Evolutionary conservation across 495 filamentous ascomycete genomes (phyloP), one percentile per base, ranked within the genome.

Genomic region (Xylaria sp.): DNA sequence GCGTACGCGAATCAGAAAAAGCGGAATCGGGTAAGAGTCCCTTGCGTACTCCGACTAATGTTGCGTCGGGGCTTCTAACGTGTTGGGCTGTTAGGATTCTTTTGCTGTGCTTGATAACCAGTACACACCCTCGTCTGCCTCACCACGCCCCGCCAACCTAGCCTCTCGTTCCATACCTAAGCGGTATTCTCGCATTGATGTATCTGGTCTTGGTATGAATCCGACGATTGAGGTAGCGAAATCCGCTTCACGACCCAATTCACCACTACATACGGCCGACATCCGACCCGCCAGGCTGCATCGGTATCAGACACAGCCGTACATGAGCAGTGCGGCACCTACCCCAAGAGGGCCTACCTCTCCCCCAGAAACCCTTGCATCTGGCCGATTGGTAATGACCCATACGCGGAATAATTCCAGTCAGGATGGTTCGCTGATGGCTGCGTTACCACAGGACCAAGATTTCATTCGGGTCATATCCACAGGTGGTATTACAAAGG

Each of bases 381-480:
- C 80, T 52, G 82, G 82, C 68, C 85, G 86, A 67, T 74, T 86
- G 72, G 78, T 84, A 75, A 75, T 74, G 72, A 74, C 77, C 71
- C 89, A 91, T 75, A 82, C 85, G 37, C 82, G 88, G 67, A 90
- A 90, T 64, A 90, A 90, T 74, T 89, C 89, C 41, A 95, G 92
- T 77, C 85, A 93, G 69, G 93, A 97, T 76, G 91, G 89, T 63
- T 88, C 93, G 52, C 89, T 93, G 41, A 94, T 97, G 85, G 91
- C 92, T 41, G 87, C 90, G 66, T 84, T 97, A 65, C 94, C 93
- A 31, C 84, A 86, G 48, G 91, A 93, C 76, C 90, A 93, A 75
- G 90, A 93, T 50, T 88, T 97, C 61, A 96, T 98, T 70, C 88
- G 93, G 50, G 92, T 98, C 46, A 97, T 98, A 75, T 97, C 95